Evolutionary conservation across 805 yeast species (phyloP).

Genomic region (Tetrapisispora taiwanensis): DNA sequence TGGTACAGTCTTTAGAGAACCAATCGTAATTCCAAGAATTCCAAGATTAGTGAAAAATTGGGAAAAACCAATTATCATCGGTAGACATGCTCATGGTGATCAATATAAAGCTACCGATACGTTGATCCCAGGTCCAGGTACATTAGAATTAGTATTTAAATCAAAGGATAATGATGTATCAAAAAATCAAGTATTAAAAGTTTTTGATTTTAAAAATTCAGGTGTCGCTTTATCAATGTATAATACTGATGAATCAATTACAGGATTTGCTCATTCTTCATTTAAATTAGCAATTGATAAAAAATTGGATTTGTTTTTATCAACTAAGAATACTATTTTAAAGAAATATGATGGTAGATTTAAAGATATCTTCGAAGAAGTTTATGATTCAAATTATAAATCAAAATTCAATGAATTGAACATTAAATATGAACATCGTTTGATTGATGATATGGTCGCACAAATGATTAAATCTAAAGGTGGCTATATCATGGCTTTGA

Average conservation of each 20-base stretch:
- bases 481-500: constrained; percentile 71
- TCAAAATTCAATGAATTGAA: constrained; percentile 47
- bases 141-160: constrained; percentile 53
- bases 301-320: constrained; percentile 52
- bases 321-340: constrained; percentile 73
- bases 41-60: constrained; percentile 72
- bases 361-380: constrained; percentile 65
- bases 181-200: constrained; percentile 25
- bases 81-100: constrained; percentile 81
- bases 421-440: constrained; percentile 68
- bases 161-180: constrained; percentile 48
- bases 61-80: constrained; percentile 76
- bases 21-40: constrained; percentile 66
- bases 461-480: constrained; percentile 82
- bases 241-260: constrained; percentile 69
- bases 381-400: constrained; percentile 51
- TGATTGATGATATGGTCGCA: constrained; percentile 83
- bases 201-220: constrained; percentile 45
- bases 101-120: constrained; percentile 76
- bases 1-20: constrained; percentile 79
- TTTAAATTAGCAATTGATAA: constrained; percentile 63
- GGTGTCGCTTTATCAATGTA: constrained; percentile 81
- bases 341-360: constrained; percentile 77
- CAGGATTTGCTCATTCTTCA: constrained; percentile 70
- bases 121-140: constrained; percentile 52